Base-by-base conservation (phyloP, 345 rosid species). In the Aquilaria sinensis region DNA sequence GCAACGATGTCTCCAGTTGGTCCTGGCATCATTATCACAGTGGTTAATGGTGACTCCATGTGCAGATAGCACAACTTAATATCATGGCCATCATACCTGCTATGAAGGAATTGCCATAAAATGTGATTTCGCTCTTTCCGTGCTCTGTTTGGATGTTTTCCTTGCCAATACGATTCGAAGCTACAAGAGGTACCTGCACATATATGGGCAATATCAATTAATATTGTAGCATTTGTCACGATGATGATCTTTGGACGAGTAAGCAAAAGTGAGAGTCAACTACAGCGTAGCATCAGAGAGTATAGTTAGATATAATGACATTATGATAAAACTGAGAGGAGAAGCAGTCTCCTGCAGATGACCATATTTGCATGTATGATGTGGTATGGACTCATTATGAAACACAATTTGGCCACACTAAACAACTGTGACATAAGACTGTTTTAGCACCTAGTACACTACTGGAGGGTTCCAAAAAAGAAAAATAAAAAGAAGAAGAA, bases 81-180 rank as follows among this genome's bases (percentile, higher is more conserved):
- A 53, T 9, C 49, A 50, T 30, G 4, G 47, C 67, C 52, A 7
- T 33, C 34, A 30, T 75, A 86, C 99, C 99, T 13, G 91, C 89
- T 49, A 94, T 85, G 67, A 94, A 88, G 45, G 96, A 94, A 67
- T 80, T 82, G 32, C 99, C 97, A 32, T 86, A 90, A 75, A 86
- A 90, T 45, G 89, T 80, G 58, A 94, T 90, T 71, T 82, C 75
- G 63, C 93, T 88, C 5, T 83, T 77, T 64, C 99, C 96, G 60
- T 88, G 93, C 80, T 90, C 93, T 2, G 91, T 85, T 76, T 85
- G 78, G 51, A 88, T 78, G 50, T 58, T 70, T 77, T 94, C 96
- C 79, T 81, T 90, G 15, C 97, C 99, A 45, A 81, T 70, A 58
- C 91, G 91, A 67, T 94, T 88, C 2, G 96, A 90, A 66, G 93